Percentiles rank a stretch among this genome's conserved stretches.
These are phyloP conservation scores for Panellus pusillus DNA, from an alignment of 768 basidiomycete genomes.

Conservation along the genomic window DNA sequence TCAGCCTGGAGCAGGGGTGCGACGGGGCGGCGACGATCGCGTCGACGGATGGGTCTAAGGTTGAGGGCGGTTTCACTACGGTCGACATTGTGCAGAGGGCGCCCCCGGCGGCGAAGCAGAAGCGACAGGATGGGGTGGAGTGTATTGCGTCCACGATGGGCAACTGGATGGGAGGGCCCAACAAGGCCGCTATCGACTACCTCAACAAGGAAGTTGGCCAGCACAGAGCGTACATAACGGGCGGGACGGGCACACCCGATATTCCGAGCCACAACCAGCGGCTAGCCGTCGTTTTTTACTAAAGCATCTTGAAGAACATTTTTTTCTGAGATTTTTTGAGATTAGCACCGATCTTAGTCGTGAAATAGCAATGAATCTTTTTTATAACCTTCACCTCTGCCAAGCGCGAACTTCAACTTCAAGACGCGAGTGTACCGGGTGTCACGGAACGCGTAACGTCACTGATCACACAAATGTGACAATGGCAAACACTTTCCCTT, in stretches of 20 bases:
- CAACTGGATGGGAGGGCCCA: conserved; percentile 1
- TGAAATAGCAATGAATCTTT: too few relatives aligned
- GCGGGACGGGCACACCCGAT: conserved; percentile 1
- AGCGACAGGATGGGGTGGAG: conserved; percentile 1
- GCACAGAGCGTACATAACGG: neutral
- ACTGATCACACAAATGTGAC: too few relatives aligned
- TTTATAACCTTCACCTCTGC: too few relatives aligned
- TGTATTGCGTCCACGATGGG: conserved; percentile 1
- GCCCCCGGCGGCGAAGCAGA: conserved; percentile 2
- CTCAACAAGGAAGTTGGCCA: conserved; percentile 1
- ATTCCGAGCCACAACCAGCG: neutral
- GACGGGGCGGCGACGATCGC: conserved; percentile 4
- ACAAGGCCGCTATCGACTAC: neutral
- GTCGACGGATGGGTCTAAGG: conserved; percentile 1
- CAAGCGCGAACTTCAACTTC: too few relatives aligned
- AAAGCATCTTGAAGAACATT: too few relatives aligned
- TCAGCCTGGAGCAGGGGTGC: conserved; percentile 1
- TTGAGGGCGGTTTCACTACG: neutral
- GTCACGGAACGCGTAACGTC: too few relatives aligned
- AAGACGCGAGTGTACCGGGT: too few relatives aligned
- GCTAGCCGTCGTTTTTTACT: neutral
- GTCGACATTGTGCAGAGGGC: neutral
- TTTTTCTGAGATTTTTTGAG: too few relatives aligned
- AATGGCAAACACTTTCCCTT: too few relatives aligned
- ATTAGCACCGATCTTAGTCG: too few relatives aligned